A percentile compares a stretch with the other conserved stretches of the same genome.
phyloP scores from a whole-genome alignment of 2,329 filamentous ascomycete species.

The Fusarium sp. region DNA sequence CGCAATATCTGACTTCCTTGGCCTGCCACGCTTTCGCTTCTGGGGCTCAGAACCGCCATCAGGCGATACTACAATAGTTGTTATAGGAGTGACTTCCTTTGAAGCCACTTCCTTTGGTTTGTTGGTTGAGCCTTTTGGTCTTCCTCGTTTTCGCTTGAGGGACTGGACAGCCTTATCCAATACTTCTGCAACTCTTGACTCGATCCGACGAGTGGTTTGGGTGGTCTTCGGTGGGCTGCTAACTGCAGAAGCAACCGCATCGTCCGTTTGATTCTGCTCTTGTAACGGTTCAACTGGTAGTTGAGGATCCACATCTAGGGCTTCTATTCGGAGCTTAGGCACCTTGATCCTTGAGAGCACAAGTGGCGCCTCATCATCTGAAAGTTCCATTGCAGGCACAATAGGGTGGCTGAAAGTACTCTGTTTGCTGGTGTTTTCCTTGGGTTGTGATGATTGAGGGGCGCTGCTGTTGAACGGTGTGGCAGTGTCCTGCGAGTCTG shows the following conservation, averaged over 20 bases:
- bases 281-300: not conserved
- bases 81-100: not conserved
- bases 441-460: slow-evolving; percentile 22
- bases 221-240: not conserved
- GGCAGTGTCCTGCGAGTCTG: slow-evolving; percentile 51
- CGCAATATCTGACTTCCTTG: slow-evolving; percentile 13
- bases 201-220: not conserved
- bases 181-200: not conserved
- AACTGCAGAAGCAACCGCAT: not conserved
- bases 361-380: slow-evolving; percentile 57
- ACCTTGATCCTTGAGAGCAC: slow-evolving; percentile 33
- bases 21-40: slow-evolving; percentile 21
- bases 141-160: slow-evolving; percentile 43
- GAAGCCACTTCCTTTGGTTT: not conserved
- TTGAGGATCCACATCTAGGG: not conserved
- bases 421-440: not conserved
- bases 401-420: not conserved
- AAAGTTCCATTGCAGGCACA: slow-evolving; percentile 49
- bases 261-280: not conserved
- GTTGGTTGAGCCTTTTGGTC: slow-evolving; percentile 33
- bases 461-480: slow-evolving; percentile 45
- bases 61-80: not conserved
- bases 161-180: slow-evolving; percentile 4
- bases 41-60: not conserved
- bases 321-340: slow-evolving; percentile 1